Conservation (phyloP, 106 monocot genomes). For the Acorus calamus region DNA sequence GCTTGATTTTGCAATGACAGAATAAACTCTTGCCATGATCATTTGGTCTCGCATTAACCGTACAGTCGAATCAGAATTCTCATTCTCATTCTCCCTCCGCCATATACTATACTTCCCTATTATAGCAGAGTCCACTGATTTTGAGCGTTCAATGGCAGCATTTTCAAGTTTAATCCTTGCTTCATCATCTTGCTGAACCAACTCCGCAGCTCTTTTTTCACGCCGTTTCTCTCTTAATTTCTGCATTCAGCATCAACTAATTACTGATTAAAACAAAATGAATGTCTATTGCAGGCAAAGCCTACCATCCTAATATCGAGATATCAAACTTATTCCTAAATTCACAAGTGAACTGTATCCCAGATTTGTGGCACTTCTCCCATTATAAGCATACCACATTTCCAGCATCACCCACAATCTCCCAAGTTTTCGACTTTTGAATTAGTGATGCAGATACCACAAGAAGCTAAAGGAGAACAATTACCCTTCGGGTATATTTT, state of each 20-base stretch:
- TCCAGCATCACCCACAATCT: too few relatives aligned
- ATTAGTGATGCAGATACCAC: neutral
- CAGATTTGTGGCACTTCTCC: too few relatives aligned
- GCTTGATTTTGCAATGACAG: conserved; percentile 32
- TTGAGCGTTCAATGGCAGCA: conserved; percentile 61
- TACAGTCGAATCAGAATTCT: conserved; percentile 54
- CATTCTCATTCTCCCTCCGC: conserved; percentile 67
- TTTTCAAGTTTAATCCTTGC: conserved; percentile 60
- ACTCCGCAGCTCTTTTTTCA: neutral
- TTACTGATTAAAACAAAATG: neutral
- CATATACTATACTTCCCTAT: conserved; percentile 71
- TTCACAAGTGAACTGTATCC: too few relatives aligned
- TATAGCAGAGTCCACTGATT: conserved; percentile 63
- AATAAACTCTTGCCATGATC: conserved; percentile 63
- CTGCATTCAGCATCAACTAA: neutral
- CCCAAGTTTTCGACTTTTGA: too few relatives aligned
- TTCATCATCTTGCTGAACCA: conserved; percentile 35
- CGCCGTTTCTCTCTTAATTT: conserved; percentile 2
- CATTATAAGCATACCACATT: too few relatives aligned
- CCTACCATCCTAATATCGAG: too few relatives aligned
- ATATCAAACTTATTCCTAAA: too few relatives aligned
- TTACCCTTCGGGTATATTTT: conserved; percentile 10
- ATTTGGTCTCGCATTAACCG: conserved; percentile 63
- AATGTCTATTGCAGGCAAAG: neutral
- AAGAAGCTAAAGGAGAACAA: neutral